phyloP scores from a whole-genome alignment of 805 yeast genomes.

The Saccharomyces paradoxus region DNA sequence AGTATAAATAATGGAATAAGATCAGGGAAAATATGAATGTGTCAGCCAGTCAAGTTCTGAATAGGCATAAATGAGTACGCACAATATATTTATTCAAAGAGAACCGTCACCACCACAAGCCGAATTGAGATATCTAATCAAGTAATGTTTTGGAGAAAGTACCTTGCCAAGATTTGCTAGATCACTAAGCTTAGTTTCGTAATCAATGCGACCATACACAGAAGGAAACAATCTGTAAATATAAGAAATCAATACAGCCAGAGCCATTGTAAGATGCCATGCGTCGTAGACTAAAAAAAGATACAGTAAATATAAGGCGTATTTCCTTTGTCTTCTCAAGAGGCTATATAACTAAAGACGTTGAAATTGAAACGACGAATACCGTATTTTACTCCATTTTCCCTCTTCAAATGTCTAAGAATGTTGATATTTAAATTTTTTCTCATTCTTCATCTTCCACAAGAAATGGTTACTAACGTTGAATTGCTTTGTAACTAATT shows the following conservation, averaged over 20 bases:
- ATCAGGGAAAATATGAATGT: not conserved
- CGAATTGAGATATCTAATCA: not conserved
- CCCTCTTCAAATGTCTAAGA: not conserved
- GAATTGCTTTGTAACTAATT: not conserved
- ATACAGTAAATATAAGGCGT: too few relatives aligned
- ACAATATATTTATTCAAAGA: not conserved
- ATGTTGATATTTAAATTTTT: not conserved
- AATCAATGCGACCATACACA: not conserved
- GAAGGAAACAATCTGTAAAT: not conserved
- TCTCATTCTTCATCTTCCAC: conserved; percentile 1
- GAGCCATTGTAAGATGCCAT: not conserved
- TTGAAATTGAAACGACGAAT: not conserved
- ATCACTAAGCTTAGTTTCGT: not conserved
- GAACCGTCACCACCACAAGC: not conserved
- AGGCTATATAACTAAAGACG: not conserved
- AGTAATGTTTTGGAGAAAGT: not conserved
- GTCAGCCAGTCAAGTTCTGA: not conserved
- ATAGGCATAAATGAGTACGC: not conserved
- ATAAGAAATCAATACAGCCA: not conserved
- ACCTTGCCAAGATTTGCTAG: not conserved
- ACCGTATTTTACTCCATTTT: not conserved
- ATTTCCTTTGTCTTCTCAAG: not conserved
- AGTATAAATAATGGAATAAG: not conserved
- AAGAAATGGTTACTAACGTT: conserved; percentile 6
- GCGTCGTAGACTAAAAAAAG: not conserved